Evolutionary conservation across 2,329 filamentous ascomycete genomes (phyloP).

Genomic region (Neodidymelliopsis sp.): DNA sequence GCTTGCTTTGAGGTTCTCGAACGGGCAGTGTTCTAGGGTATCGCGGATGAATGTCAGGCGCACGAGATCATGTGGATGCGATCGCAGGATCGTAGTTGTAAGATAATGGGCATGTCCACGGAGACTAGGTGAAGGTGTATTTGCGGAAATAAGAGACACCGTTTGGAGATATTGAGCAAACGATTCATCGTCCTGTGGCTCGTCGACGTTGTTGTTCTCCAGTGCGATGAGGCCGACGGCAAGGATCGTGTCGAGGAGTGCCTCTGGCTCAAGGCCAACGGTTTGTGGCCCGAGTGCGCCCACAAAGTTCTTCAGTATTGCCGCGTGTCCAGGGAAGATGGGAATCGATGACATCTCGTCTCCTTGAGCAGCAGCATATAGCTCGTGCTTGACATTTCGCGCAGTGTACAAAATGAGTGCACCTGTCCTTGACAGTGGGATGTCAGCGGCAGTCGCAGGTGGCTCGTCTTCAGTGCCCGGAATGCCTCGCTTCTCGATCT

Average conservation of each 20-base stretch:
- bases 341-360: constrained; percentile 49
- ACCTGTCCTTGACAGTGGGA: constrained; percentile 64
- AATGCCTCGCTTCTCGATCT: constrained; percentile 50
- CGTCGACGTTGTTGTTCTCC: constrained; percentile 54
- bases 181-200: constrained; percentile 58
- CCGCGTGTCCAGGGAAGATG: constrained; percentile 62
- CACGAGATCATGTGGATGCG: constrained; percentile 60
- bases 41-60: constrained; percentile 63
- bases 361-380: constrained; percentile 55
- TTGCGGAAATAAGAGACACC: constrained; percentile 57
- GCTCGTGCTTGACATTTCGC: constrained; percentile 57
- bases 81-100: constrained; percentile 59
- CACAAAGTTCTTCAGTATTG: constrained; percentile 61
- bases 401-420: constrained; percentile 63
- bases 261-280: constrained; percentile 54
- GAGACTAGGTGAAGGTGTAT: constrained; percentile 56
- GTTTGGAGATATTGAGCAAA: constrained; percentile 62
- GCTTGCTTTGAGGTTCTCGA: constrained; percentile 63
- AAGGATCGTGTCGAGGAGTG: constrained; percentile 62
- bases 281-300: constrained; percentile 48
- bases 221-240: constrained; percentile 60
- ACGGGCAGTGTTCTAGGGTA: constrained; percentile 62
- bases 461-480: constrained; percentile 63
- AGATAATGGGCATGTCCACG: constrained; percentile 59
- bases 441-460: constrained; percentile 60